Base-by-base conservation (phyloP, 2,329 filamentous ascomycete genomes). In the Phyllosticta citribraziliensis region DNA sequence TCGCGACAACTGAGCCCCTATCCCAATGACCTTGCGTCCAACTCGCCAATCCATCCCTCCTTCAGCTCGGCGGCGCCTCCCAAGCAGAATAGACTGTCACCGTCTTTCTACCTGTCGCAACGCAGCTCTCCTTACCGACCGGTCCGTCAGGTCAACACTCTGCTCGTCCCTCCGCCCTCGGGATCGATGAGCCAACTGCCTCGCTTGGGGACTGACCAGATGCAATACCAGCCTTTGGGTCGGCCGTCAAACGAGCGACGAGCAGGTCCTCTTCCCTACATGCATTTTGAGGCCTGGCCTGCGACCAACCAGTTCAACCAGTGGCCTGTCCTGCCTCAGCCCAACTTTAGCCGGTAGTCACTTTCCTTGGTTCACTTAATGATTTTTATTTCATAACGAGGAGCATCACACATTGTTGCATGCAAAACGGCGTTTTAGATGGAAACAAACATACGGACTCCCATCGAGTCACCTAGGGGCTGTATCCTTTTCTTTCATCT, bases 81-180 rank as follows among this genome's bases (percentile, higher is more conserved):
- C 58, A 84, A 85, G 9, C 86, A 88, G 5, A 84, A 85, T 53
- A 87, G 89, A 33, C 83, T 94, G 65, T 97, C 94, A 33, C 93
- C 93, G 0, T 92, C 89, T 11, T 84, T 90, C 69, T 95, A 95
- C 74, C 80, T 97, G 47, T 88, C 89, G 69, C 90, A 96, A 71
- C 84, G 94, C 61, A 87, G 89, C 65, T 97, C 93, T 60, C 94
- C 94, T 2, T 97, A 97, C 75, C 89, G 91, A 65, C 93, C 93
- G 1, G 88, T 97, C 50, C 88, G 92, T 58, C 84, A 90, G 63
- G 90, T 97, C 63, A 91, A 94, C 67, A 96, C 91, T 0, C 82
- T 97, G n/a, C 80, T 97, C 30, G 91, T 94, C 62, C 92, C 92
- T 33, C 90, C 91, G 6, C 89, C 91, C 0, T 88, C 89, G 24